Base-by-base conservation (phyloP, 495 filamentous ascomycete genomes). In the Lasiosphaeria hispida region DNA sequence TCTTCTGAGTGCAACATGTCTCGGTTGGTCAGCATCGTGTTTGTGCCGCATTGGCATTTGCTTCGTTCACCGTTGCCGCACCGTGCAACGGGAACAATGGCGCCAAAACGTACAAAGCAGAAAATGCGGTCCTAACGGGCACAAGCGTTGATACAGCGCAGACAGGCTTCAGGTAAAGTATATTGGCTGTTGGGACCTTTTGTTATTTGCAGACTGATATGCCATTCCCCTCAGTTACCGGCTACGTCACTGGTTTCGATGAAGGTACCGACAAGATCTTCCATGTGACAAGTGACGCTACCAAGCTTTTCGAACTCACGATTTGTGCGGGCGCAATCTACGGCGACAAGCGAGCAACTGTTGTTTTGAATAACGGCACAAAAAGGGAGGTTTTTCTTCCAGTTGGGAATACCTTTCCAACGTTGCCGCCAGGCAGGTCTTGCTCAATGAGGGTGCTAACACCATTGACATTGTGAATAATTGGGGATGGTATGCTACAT, bases 181-280 rank as follows among this genome's bases (percentile, higher is more conserved):
- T 39, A 0, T 14, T 3, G 10, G 47, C 13, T 10, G 5, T 9
- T 36, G 5, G 9, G 18, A n/a, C 10, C 4, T 18, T 33, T 1
- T 23, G 15, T 13, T 34, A 35, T 53, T 2, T 1, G 15, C 42
- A 40, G 18, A 50, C 38, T 10, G 5, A 17, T 9, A 4, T 36
- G 5, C 2, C 23, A 5, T 30, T 30, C 23, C 2, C 2, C 23
- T 30, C 59, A 66, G 75, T 76, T 7, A 72, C 67, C 18, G 76
- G 76, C 3, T 79, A 79, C 45, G 74, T 77, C 5, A 67, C 61
- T 3, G 70, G 75, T 15, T 77, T 78, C 44, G 73, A 76, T 41
- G 55, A 64, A 6, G 58, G 55, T 7, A 44, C 62, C 10, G 76
- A 79, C 60, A 73, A 70, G 35, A 61, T 79, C 44, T 75, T 79